These are phyloP conservation scores for Diplodia seriata DNA, from an alignment of 2,329 filamentous ascomycete genomes.

Conservation along the genomic window DNA sequence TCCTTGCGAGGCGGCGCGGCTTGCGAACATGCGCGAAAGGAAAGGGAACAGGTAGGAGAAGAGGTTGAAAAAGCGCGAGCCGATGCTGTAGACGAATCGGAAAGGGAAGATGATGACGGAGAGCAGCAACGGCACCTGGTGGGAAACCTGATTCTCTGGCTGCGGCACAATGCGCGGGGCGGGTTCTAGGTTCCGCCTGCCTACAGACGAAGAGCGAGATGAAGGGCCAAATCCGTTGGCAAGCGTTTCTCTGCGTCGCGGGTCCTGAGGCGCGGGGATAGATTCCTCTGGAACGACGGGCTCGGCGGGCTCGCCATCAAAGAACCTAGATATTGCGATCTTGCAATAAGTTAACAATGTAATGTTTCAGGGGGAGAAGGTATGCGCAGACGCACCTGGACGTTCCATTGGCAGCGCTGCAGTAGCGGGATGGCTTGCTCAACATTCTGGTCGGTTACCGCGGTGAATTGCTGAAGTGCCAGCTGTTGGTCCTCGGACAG, in stretches of 20 bases:
- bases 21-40: constrained; percentile 69
- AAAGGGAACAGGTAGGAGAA: constrained; percentile 82
- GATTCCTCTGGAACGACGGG: constrained; percentile 75
- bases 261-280: constrained; percentile 65
- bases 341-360: constrained; percentile 50
- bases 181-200: constrained; percentile 61
- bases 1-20: constrained; percentile 52
- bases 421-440: constrained; percentile 80
- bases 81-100: constrained; percentile 74
- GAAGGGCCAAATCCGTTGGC: constrained; percentile 58
- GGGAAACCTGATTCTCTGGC: constrained; percentile 67
- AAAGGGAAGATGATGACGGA: constrained; percentile 83
- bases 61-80: constrained; percentile 73
- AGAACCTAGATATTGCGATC: constrained; percentile 97
- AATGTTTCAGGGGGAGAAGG: background rate
- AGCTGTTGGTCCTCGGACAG: constrained; percentile 81
- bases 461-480: constrained; percentile 84
- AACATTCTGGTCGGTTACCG: constrained; percentile 83
- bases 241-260: constrained; percentile 75
- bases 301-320: constrained; percentile 90
- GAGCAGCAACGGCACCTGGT: constrained; percentile 76
- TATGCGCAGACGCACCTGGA: constrained; percentile 67
- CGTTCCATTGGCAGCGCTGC: constrained; percentile 92
- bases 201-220: constrained; percentile 39
- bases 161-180: constrained; percentile 87